A percentile compares a stretch with the other conserved stretches of the same genome.
Conservation (phyloP, 2,329 filamentous ascomycete species). For the Helotiales sp. region DNA sequence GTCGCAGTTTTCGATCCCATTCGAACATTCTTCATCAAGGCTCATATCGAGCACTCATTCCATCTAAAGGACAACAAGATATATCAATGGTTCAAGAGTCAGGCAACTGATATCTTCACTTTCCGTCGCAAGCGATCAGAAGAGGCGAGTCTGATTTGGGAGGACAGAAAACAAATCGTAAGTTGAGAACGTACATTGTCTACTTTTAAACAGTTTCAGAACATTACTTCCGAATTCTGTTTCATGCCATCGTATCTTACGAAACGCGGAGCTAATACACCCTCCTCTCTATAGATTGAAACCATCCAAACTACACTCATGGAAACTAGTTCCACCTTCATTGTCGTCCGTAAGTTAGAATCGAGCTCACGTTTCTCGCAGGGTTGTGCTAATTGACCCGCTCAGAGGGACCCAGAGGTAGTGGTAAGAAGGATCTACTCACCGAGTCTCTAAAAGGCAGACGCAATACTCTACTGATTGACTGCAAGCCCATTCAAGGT, state of each 20-base stretch:
- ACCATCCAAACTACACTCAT: constrained; percentile 78
- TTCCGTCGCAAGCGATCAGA: constrained; percentile 63
- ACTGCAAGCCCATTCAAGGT: constrained; percentile 85
- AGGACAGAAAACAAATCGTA: constrained; percentile 82
- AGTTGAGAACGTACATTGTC: too few relatives aligned
- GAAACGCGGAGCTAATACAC: background rate
- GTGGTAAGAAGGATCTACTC: constrained; percentile 87
- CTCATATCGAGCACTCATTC: constrained; percentile 80
- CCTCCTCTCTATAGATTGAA: background rate
- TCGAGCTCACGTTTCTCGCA: background rate
- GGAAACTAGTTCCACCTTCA: constrained; percentile 89
- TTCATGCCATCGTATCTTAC: too few relatives aligned
- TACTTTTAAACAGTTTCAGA: too few relatives aligned
- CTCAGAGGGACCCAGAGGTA: constrained; percentile 79
- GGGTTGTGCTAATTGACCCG: background rate
- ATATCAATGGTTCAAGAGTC: constrained; percentile 81
- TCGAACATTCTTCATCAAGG: constrained; percentile 88
- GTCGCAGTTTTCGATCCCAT: constrained; percentile 94
- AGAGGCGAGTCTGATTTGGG: constrained; percentile 78
- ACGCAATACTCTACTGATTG: constrained; percentile 80
- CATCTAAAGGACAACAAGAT: constrained; percentile 74
- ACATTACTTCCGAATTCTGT: too few relatives aligned
- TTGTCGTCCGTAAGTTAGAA: constrained; percentile 66
- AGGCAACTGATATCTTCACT: constrained; percentile 68
- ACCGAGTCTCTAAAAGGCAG: constrained; percentile 78